Base-by-base conservation (phyloP, 2,329 filamentous ascomycete genomes). In the Stagonosporopsis tanaceti region DNA sequence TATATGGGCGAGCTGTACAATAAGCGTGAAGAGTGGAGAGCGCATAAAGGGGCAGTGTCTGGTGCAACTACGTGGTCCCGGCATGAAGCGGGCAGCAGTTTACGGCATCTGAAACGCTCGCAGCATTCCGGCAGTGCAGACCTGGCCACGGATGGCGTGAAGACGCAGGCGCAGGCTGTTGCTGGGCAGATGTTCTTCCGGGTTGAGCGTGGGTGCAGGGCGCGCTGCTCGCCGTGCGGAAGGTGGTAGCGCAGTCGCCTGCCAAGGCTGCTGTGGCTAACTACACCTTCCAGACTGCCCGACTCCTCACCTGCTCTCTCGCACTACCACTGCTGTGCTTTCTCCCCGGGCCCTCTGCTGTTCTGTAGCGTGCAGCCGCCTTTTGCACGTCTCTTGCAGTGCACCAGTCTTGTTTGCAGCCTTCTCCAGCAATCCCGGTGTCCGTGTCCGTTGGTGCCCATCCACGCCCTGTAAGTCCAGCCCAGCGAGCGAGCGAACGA, bases 381-480 rank as follows among this genome's bases (percentile, higher is more conserved):
- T 67, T 47, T 53, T 60, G 59, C 60, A 59, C 54, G 56, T 47
- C 20, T 53, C 34, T 50, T 41, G 48, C 48, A 67, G 63, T 62
- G 65, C 62, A 57, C 66, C 15, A 38, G 54, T 57, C 47, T 27
- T 53, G 50, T 45, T 56, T 40, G 53, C 63, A 40, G 62, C 58
- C 48, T 57, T 32, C 63, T 48, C 60, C 56, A 42, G 56, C 46
- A 37, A 39, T 27, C 24, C 45, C 53, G 56, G 66, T 69, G 67
- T 63, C 67, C 66, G 62, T 64, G 60, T 62, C 68, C 71, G 72
- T 76, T 74, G 74, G 74, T 57, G 73, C 73, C 68, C 66, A 68
- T 73, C 68, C 69, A 59, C 51, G 57, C 57, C 50, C 71, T 75
- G 74, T 75, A 73, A 73, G 73, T 75, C 68, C 61, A 66, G 64